These are phyloP conservation scores for Phyllosticta citrichinensis DNA, from an alignment of 2,329 filamentous ascomycete genomes.

Conservation along the genomic window DNA sequence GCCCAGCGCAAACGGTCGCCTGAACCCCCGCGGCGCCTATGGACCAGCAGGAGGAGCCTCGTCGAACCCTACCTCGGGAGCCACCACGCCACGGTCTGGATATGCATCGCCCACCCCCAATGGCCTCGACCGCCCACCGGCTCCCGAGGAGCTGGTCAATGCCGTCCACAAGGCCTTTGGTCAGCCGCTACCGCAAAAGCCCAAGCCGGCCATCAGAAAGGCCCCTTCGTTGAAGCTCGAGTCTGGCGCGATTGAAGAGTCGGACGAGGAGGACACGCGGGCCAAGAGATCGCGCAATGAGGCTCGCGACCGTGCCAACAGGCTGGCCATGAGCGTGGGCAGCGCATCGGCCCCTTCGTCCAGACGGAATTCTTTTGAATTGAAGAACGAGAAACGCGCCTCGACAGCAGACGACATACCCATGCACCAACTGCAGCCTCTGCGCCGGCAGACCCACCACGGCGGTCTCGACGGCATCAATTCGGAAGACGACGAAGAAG, in stretches of 20 bases:
- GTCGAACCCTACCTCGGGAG: constrained; percentile 6
- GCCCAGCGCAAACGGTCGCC: not conserved
- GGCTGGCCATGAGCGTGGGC: constrained; percentile 25
- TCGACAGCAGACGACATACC: not conserved
- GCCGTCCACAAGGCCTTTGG: constrained; percentile 26
- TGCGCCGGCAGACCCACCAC: not conserved
- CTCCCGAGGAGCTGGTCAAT: constrained; percentile 22
- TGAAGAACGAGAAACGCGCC: not conserved
- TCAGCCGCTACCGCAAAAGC: constrained; percentile 24
- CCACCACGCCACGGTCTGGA: constrained; percentile 4
- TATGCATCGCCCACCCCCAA: constrained; percentile 4
- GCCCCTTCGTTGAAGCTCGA: constrained; percentile 20
- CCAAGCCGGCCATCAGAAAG: constrained; percentile 28
- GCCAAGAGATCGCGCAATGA: constrained; percentile 25
- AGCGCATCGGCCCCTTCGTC: constrained; percentile 22
- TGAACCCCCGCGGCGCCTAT: constrained; percentile 1
- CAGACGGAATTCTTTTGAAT: constrained; percentile 25
- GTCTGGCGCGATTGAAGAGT: constrained; percentile 20
- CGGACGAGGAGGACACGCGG: constrained; percentile 24
- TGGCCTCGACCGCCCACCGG: constrained; percentile 4
- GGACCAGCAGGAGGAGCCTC: not conserved
- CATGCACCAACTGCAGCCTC: not conserved
- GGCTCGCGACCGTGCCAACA: constrained; percentile 25
- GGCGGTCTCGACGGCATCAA: not conserved
- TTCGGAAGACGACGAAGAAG: constrained; percentile 11